Base-by-base conservation (phyloP, 345 rosid species). In the Sisymbrium altissimum region DNA sequence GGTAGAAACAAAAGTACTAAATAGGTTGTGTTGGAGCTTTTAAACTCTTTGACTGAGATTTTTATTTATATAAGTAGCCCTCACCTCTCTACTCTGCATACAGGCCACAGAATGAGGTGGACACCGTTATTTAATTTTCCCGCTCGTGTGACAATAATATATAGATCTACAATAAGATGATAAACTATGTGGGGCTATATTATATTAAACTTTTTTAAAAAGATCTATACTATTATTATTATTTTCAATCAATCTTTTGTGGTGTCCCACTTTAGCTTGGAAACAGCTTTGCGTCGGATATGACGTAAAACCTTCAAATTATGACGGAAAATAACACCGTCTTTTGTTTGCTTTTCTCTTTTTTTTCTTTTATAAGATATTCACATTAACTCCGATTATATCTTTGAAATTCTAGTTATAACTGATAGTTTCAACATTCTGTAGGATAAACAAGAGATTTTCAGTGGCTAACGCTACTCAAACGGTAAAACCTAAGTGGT, bases 221-320 rank as follows among this genome's bases (percentile, higher is more conserved):
- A 23, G 3, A 3, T 49, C 7, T 49, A 49, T 49, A 49, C 19
- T 48, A 49, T 49, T 21, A 19, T 49, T 21, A 8, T 57, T 57
- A 13, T 39, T 6, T 30, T 46, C 54, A 64, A 50, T 32, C 32
- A 50, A 41, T 10, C 4, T 3, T 38, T 4, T 39, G 44, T n/a
- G 55, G 17, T 59, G 56, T 40, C 74, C 70, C 57, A 68, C 56
- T 52, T n/a, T 68, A 35, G 46, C 68, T 60, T 68, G 69, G 38
- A 66, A 46, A 68, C 74, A 68, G 74, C 69, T 75, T 68, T 75
- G 69, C 15, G 38, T 60, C 53, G 15, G 55, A 60, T 46, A 68
- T 60, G 73, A 74, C 78, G 79, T 75, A 67, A 67, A 59, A 53
- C 73, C 61, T 75, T 62, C n/a, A n/a, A n/a, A n/a, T n/a, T 46